Evolutionary conservation across 495 filamentous ascomycete genomes (phyloP), one percentile per base, ranked within the genome.

Genomic region (Recurvomyces mirabilis): DNA sequence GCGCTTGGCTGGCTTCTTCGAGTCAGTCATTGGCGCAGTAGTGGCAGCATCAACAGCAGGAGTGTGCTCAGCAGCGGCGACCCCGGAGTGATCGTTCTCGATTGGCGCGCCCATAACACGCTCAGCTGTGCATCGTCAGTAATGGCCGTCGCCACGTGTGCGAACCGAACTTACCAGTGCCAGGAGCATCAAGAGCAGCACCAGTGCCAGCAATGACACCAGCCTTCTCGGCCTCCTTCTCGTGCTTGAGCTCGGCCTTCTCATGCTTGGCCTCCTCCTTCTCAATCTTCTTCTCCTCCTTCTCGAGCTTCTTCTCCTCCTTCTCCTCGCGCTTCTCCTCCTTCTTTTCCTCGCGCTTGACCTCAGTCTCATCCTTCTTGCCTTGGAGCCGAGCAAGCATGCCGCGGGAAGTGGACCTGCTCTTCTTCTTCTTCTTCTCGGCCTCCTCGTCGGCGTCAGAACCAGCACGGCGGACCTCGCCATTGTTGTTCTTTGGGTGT

Each of bases 331-430:
- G 65, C 34, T 66, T 62, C 71, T 84, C 59, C 46, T 68, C 61
- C 58, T 74, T 70, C 28, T 60, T 62, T 46, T 65, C 65, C 57
- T 70, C 54, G 53, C 65, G 62, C 46, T 62, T 68, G 48, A 65
- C 63, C 40, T 62, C 58, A 55, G 66, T 60, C 46, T 68, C 72
- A 13, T 66, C 65, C 45, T 70, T 69, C 76, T 86, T 87, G 57
- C 77, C 74, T 2, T 84, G 68, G 34, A 87, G 68, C 45, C 60
- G 66, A 51, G 80, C 83, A 63, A 96, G 93, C 67, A 93, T 94
- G 62, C 82, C 63, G 31, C 62, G 81, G 58, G 84, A 93, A 46
- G 84, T 82, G 43, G 86, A 93, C 53, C 84, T 82, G 46, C 64
- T 59, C 62, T 65, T 66, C 52, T 52, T 51, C 41, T 58, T 56